Percentiles rank a stretch among this genome's conserved stretches.
Conservation (phyloP, 2,329 filamentous ascomycete species). For the Calonectria ilicicola region DNA sequence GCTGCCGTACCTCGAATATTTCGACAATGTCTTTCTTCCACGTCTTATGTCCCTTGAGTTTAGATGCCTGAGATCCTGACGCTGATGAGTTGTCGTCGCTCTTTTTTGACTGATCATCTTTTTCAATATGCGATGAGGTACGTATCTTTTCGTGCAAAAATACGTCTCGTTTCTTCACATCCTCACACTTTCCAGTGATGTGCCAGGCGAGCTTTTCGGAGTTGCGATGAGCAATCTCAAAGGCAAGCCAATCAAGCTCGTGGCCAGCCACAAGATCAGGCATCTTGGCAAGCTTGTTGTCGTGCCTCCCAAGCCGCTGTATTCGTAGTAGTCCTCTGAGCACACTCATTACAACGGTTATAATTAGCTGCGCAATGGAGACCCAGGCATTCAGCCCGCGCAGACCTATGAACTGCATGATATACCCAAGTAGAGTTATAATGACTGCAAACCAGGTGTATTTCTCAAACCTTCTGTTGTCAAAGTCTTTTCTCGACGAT, state of each 20-base stretch:
- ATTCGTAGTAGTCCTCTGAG: neutral
- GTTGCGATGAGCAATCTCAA: neutral
- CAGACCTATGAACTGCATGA: neutral
- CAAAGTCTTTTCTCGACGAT: slow-evolving; percentile 2
- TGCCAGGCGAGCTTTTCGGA: neutral
- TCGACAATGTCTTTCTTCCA: slow-evolving; percentile 1
- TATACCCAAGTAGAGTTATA: neutral
- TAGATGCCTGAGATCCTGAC: neutral
- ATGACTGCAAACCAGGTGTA: neutral
- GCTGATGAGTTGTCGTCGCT: neutral
- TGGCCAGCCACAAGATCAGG: neutral
- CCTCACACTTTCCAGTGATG: neutral
- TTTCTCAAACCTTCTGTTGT: neutral
- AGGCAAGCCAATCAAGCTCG: neutral
- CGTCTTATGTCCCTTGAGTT: neutral
- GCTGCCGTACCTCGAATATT: slow-evolving; percentile 1
- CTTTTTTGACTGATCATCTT: neutral
- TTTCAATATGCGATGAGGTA: neutral
- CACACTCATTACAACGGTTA: neutral
- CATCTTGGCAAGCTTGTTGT: neutral
- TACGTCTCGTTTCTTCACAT: neutral
- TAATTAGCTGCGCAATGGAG: neutral
- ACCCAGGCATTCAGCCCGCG: neutral
- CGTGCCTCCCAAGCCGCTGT: neutral
- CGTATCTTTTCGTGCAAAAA: neutral